Evolutionary conservation across 257 asterid genomes (phyloP), one percentile per base, ranked within the genome.

Genomic region (Solanum piurae): DNA sequence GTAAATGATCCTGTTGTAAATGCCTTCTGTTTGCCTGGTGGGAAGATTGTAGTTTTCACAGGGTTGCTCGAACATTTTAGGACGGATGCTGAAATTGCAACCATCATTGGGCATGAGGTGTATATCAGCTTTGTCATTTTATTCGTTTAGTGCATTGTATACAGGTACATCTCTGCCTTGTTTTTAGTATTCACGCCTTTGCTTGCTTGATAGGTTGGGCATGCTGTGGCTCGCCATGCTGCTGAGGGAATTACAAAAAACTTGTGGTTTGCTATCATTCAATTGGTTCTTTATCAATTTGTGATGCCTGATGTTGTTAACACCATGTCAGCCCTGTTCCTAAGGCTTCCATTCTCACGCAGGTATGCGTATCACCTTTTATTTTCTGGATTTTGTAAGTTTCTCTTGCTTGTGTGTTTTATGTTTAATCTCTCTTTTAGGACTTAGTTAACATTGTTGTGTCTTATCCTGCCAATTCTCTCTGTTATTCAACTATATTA

Each of bases 41-140:
- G 99, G 29, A 97, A 97, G 94, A 97, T 97, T 91, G 98, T 97
- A 33, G 99, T 97, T 64, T 95, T 95, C 87, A 94, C 98, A 0
- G 99, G 98, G 38, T 91, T 97, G 94, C 95, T 96, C 27, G 86
- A 95, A 33, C 98, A 94, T 93, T 97, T 97, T 74, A 91, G 73
- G 86, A 92, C 98, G 1, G 98, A 97, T 91, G 90, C 96, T 72
- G 99, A 97, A 90, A 86, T 97, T 86, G 99, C 99, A 38, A 96
- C 99, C 16, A 86, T 96, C 46, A 87, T 97, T 88, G 98, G 95
- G 73, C 99, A 97, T 86, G 99, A 97, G 99, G 98, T 95, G 86
- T 74, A 2, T 21, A 37, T 83, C 36, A 18, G 52, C n/a, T 73
- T 13, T 44, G 14, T 46, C 37, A 18, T 36, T 23, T 72, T 83